phyloP scores from a whole-genome alignment of 75 land plant genomes.

The Sequoia sempervirens region DNA sequence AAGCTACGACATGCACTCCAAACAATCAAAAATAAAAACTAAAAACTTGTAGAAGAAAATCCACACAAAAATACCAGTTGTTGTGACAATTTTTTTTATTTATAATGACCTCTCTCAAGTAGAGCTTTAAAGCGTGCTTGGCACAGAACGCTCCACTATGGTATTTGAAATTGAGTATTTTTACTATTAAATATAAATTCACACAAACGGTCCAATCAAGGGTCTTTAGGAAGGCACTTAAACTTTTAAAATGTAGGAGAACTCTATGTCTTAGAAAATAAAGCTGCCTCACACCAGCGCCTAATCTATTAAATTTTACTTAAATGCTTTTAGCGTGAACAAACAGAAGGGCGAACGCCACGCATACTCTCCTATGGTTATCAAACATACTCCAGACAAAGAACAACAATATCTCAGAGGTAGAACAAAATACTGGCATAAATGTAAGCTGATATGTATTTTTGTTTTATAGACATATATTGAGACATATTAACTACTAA shows the following conservation, averaged over 20 bases:
- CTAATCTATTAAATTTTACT: background rate
- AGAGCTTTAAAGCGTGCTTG: background rate
- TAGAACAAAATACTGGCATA: background rate
- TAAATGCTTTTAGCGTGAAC: background rate
- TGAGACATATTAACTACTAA: background rate
- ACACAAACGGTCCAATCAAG: background rate
- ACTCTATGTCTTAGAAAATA: background rate
- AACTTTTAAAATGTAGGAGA: background rate
- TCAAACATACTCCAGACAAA: background rate
- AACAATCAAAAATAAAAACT: background rate
- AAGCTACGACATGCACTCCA: background rate
- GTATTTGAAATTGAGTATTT: background rate
- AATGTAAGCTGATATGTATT: background rate
- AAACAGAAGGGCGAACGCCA: background rate
- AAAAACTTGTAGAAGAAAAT: background rate
- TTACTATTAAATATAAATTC: background rate
- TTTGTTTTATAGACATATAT: background rate
- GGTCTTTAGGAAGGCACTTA: background rate
- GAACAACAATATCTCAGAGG: background rate
- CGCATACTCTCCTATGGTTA: background rate
- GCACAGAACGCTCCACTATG: background rate
- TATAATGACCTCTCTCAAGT: background rate
- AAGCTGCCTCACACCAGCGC: background rate
- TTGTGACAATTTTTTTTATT: background rate
- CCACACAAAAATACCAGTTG: background rate